A percentile compares a stretch with the other conserved stretches of the same genome.
phyloP scores from a whole-genome alignment of 2,329 filamentous ascomycete genomes.

The Arthrinium phaeospermum region DNA sequence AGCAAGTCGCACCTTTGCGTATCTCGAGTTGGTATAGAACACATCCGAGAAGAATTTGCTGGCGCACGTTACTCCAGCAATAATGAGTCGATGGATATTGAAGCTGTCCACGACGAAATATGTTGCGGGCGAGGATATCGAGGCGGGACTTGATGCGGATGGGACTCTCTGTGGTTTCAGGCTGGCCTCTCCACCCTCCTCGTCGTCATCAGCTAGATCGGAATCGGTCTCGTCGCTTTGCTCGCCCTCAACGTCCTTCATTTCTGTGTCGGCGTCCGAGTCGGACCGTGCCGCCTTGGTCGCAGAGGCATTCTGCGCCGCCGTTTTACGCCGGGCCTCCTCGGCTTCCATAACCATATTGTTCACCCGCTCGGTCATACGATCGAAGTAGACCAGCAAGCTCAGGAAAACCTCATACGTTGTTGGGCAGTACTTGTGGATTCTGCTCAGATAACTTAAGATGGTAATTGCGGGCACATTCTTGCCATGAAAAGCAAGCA shows the following conservation, averaged over 20 bases:
- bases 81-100: slow-evolving; percentile 96
- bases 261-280: slow-evolving; percentile 40
- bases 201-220: slow-evolving; percentile 54
- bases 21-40: slow-evolving; percentile 98
- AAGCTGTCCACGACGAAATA: slow-evolving; percentile 97
- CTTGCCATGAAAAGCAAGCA: slow-evolving; percentile 96
- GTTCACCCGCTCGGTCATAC: slow-evolving; percentile 97
- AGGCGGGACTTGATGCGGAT: slow-evolving; percentile 27
- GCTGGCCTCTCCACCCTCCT: slow-evolving; percentile 42
- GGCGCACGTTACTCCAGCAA: slow-evolving; percentile 95
- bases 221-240: slow-evolving; percentile 54
- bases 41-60: slow-evolving; percentile 99
- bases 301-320: slow-evolving; percentile 24
- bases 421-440: slow-evolving; percentile 98
- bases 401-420: slow-evolving; percentile 98
- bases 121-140: slow-evolving; percentile 47
- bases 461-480: slow-evolving; percentile 98
- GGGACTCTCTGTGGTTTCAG: slow-evolving; percentile 33
- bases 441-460: slow-evolving; percentile 90
- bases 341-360: slow-evolving; percentile 74
- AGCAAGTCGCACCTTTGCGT: slow-evolving; percentile 80
- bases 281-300: slow-evolving; percentile 18
- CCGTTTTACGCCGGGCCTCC: slow-evolving; percentile 51
- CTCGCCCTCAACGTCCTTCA: slow-evolving; percentile 42
- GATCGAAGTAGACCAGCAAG: slow-evolving; percentile 94